These are phyloP conservation scores for Canariomyces notabilis DNA, from an alignment of 2,329 filamentous ascomycete genomes.

Conservation along the genomic window DNA sequence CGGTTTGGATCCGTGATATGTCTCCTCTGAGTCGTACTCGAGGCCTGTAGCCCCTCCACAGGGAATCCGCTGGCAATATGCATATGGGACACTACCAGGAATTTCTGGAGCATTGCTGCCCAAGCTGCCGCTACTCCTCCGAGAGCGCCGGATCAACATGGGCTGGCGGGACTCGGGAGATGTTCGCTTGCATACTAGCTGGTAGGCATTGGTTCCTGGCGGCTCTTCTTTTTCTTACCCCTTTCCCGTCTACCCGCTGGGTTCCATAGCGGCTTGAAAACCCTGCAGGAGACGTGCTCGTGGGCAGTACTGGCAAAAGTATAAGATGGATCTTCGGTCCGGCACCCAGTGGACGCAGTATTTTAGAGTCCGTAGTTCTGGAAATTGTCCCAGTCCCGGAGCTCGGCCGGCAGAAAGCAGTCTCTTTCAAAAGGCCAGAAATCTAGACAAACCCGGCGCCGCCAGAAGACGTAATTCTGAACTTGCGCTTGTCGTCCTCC, in stretches of 20 bases:
- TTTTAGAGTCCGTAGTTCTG: slow-evolving; percentile 1
- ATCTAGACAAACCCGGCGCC: background rate
- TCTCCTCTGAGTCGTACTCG: slow-evolving; percentile 25
- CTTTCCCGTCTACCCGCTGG: slow-evolving; percentile 23
- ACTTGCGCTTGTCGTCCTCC: slow-evolving; percentile 2
- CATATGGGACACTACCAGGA: slow-evolving; percentile 27
- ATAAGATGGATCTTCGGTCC: slow-evolving; percentile 22
- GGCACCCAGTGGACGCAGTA: slow-evolving; percentile 4
- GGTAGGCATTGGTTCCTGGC: slow-evolving; percentile 6
- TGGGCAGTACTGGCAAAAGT: slow-evolving; percentile 18
- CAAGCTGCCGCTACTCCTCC: slow-evolving; percentile 34
- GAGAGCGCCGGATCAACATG: slow-evolving; percentile 28
- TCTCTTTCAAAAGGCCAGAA: slow-evolving; percentile 10
- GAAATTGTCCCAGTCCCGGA: slow-evolving; percentile 11
- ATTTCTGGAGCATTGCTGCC: slow-evolving; percentile 39
- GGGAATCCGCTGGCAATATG: slow-evolving; percentile 24
- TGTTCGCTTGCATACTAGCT: slow-evolving; percentile 12
- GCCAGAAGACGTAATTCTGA: background rate
- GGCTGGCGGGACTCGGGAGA: slow-evolving; percentile 27
- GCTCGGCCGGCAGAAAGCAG: slow-evolving; percentile 11
- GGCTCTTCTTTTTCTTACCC: slow-evolving; percentile 19
- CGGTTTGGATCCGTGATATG: slow-evolving; percentile 27
- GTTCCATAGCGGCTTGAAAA: slow-evolving; percentile 7
- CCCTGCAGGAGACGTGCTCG: slow-evolving; percentile 14
- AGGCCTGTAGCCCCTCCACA: background rate